Evolutionary conservation across 202 grass and related monocot species (phyloP), one percentile per base, ranked within the genome.

Genomic region (Dendrocalamus latiflorus): DNA sequence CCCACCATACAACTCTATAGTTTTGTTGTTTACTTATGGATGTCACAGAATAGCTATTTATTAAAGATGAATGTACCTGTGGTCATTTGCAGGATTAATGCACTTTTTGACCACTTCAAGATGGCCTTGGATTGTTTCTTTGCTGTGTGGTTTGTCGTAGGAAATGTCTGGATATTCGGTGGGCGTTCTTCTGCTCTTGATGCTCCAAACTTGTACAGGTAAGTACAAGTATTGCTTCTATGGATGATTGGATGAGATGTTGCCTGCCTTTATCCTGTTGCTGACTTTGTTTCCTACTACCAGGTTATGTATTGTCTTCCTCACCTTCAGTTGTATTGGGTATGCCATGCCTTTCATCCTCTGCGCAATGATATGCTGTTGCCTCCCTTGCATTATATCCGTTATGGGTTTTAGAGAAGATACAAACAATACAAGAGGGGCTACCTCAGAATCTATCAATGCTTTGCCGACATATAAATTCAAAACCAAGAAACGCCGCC

Each of bases 271-370:
- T 59, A 15, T 48, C 33, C 33, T 38, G 28, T 41, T 79, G 53
- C 82, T 91, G 74, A 91, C 56, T 49, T 91, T 38, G 5, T 81
- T 64, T 63, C 25, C 49, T 88, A 33, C 75, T 81, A 33, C 69
- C 81, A 98, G 96, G 91, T 87, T 98, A 72, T 99, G 96, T 71
- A 92, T 95, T 76, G 96, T 92, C 17, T 99, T 99, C 91, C 91
- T 99, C 73, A 91, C 85, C 55, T 96, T 99, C 68, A 96, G 93
- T 64, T 99, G 96, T 84, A 93, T 99, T 65, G 93, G 93, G 18
- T 99, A 99, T 87, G 96, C 93, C 53, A 94, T 99, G 91, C 96
- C 96, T 37, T 99, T 99, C 83, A 99, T 99, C 88, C 91, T 99
- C 25, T 99, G 93, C 61, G 91, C 89, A 60, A 88, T 99, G 78